Conservation (phyloP, 148 eudicot genomes). For the Selenicereus undatus region DNA sequence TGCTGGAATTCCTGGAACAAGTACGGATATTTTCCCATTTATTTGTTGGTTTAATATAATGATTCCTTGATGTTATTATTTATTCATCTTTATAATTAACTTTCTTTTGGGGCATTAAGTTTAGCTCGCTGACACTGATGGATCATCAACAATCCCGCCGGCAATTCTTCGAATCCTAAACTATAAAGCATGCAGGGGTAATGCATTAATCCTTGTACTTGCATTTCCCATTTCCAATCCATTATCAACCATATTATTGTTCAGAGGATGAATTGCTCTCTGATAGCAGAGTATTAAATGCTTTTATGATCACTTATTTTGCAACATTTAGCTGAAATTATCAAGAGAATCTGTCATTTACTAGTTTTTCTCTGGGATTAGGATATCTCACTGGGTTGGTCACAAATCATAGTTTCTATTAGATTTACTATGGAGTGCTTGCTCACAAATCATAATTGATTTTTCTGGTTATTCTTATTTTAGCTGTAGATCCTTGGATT, state of each 20-base stretch:
- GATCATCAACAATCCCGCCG: constrained; percentile 87
- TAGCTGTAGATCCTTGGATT: background rate
- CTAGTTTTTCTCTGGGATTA: background rate
- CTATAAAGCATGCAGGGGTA: constrained; percentile 94
- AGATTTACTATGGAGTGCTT: background rate
- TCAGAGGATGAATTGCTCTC: background rate
- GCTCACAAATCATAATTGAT: background rate
- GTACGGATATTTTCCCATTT: constrained; percentile 29
- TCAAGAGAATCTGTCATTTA: background rate
- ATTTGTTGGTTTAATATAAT: background rate
- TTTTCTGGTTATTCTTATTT: background rate
- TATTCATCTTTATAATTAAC: constrained; percentile 11
- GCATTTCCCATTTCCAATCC: background rate
- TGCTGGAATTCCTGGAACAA: constrained; percentile 87
- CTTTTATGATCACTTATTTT: background rate
- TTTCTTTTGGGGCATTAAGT: constrained; percentile 10
- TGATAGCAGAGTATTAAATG: background rate
- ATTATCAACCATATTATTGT: background rate
- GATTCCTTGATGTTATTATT: background rate
- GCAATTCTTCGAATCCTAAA: constrained; percentile 78
- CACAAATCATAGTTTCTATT: too few species aligned
- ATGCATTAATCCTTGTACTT: constrained; percentile 10
- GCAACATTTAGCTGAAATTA: background rate
- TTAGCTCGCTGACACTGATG: constrained; percentile 96
- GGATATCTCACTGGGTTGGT: background rate